Evolutionary conservation across 2,329 filamentous ascomycete genomes (phyloP).

Genomic region (Calonectria fujianensis): DNA sequence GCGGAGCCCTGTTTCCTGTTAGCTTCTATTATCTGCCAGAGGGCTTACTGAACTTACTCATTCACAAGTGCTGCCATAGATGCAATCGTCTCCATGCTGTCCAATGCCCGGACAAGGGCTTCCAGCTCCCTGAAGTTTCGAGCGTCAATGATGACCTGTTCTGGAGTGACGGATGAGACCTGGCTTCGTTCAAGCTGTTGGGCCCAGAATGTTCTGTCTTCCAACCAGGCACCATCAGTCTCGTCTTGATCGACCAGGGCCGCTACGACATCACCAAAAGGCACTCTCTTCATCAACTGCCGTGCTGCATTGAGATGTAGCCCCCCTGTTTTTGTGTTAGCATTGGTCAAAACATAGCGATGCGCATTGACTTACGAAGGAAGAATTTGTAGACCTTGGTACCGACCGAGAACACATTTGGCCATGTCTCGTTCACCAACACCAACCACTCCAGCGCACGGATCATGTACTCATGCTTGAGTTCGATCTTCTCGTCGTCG

Average conservation of each 20-base stretch:
- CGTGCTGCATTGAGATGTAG: conserved; percentile 74
- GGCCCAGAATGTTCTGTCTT: conserved; percentile 65
- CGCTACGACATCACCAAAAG: conserved; percentile 69
- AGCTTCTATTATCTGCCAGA: conserved; percentile 44
- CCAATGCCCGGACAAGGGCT: conserved; percentile 78
- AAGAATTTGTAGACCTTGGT: conserved; percentile 88
- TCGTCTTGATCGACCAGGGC: conserved; percentile 62
- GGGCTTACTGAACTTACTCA: conserved; percentile 66
- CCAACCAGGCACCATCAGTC: conserved; percentile 61
- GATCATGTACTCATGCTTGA: conserved; percentile 83
- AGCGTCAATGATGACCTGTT: conserved; percentile 72
- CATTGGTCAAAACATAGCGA: neutral
- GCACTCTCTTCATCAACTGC: conserved; percentile 70
- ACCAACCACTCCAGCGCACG: conserved; percentile 90
- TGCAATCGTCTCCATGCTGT: conserved; percentile 80
- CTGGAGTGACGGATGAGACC: conserved; percentile 61
- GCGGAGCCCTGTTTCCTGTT: conserved; percentile 57
- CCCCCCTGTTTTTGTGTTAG: conserved; percentile 62
- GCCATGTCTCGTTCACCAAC: conserved; percentile 83
- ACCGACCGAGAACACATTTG: conserved; percentile 80
- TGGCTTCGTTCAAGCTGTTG: conserved; percentile 60
- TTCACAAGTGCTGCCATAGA: conserved; percentile 70
- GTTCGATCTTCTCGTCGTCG: conserved; percentile 70
- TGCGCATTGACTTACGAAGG: conserved; percentile 77
- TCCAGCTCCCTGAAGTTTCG: conserved; percentile 82